These are phyloP conservation scores for Cytospora leucostoma DNA, from an alignment of 2,329 filamentous ascomycete species.

Conservation along the genomic window DNA sequence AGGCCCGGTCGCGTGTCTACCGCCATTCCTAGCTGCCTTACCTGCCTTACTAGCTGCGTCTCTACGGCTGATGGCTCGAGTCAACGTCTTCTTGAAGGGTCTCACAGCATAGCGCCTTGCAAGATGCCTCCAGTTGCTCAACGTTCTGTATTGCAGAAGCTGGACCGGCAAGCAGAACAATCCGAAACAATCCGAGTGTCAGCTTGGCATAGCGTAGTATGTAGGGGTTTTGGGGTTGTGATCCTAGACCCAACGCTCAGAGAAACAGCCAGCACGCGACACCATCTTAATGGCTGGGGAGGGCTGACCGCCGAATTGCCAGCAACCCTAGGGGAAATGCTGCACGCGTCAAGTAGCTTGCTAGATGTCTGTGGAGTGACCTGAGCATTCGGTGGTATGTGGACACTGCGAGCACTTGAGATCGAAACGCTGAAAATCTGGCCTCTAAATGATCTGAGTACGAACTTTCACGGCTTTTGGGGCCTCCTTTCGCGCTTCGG, in stretches of 20 bases:
- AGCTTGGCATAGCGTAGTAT: no score
- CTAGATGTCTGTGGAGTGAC: no score
- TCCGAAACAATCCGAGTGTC: no score
- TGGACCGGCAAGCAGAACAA: not conserved
- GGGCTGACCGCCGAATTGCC: no score
- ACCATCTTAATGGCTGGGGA: no score
- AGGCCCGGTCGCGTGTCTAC: conserved; percentile 1
- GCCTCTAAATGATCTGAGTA: not conserved
- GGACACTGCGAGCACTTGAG: not conserved
- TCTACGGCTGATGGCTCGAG: conserved; percentile 7
- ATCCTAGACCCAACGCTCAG: no score
- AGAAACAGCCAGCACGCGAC: no score
- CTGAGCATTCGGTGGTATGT: no score
- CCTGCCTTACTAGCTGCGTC: not conserved
- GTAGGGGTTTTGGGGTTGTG: no score
- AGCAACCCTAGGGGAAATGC: no score
- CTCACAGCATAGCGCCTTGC: not conserved
- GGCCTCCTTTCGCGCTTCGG: conserved; percentile 11
- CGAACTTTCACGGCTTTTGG: not conserved
- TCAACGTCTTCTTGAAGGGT: not conserved
- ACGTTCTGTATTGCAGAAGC: not conserved
- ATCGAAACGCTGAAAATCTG: not conserved
- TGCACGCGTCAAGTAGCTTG: no score
- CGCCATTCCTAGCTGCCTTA: not conserved
- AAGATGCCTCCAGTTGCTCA: not conserved